phyloP scores from a whole-genome alignment of 345 rosid species.

The Gossypioides kirkii region DNA sequence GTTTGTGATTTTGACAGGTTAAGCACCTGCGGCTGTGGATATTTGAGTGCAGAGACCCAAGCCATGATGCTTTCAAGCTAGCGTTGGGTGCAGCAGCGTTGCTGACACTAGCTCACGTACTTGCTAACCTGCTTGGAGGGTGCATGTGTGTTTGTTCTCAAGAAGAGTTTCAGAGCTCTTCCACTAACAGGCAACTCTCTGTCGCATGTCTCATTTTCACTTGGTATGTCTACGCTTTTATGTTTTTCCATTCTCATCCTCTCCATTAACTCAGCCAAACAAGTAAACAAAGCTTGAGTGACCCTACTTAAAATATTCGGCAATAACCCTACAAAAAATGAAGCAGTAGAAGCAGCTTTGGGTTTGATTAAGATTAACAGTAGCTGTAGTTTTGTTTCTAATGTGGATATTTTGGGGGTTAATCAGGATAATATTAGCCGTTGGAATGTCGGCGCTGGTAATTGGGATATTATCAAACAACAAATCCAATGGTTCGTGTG shows the following conservation, averaged over 20 bases:
- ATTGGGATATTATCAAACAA: slow-evolving; percentile 71
- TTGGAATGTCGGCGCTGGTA: slow-evolving; percentile 66
- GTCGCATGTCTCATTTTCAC: slow-evolving; percentile 64
- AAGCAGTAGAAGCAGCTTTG: too few species aligned
- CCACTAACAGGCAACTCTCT: slow-evolving; percentile 66
- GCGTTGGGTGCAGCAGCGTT: slow-evolving; percentile 78
- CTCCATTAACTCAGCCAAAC: too few species aligned
- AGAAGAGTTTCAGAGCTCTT: slow-evolving; percentile 64
- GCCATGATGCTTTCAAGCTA: slow-evolving; percentile 71
- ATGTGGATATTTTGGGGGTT: not conserved
- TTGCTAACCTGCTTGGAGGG: slow-evolving; percentile 69
- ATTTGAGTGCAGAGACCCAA: slow-evolving; percentile 86
- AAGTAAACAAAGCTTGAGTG: too few species aligned
- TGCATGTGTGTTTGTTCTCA: slow-evolving; percentile 81
- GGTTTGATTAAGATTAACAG: not conserved
- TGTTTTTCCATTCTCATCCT: too few species aligned
- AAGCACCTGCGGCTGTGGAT: slow-evolving; percentile 78
- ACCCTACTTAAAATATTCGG: too few species aligned
- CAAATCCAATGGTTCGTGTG: slow-evolving; percentile 75
- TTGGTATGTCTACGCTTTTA: slow-evolving; percentile 43
- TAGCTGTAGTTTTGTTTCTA: not conserved
- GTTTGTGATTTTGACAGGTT: slow-evolving; percentile 36
- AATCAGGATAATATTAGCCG: slow-evolving; percentile 70
- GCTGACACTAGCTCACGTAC: slow-evolving; percentile 58
- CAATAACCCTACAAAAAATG: too few species aligned